Percentiles rank a stretch among this genome's conserved stretches.
Conservation (phyloP, 345 rosid genomes). For the Luvunga scandens region DNA sequence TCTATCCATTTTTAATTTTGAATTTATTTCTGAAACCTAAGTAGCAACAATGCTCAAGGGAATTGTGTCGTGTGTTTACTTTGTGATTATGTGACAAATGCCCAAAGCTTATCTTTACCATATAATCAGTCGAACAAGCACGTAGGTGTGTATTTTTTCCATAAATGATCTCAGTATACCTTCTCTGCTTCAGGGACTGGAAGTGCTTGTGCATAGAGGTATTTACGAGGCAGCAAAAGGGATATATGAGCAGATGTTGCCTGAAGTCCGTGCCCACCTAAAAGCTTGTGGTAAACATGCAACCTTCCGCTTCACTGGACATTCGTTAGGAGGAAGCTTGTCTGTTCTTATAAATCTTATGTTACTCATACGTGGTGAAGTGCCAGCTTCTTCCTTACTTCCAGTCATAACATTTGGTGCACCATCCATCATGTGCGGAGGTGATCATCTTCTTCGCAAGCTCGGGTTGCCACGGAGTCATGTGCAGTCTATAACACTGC, state of each 20-base stretch:
- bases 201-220: slow-evolving; percentile 87
- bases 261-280: slow-evolving; percentile 75
- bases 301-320: slow-evolving; percentile 87
- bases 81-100: background rate
- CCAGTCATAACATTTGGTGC: slow-evolving; percentile 94
- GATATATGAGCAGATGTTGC: slow-evolving; percentile 82
- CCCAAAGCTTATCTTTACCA: background rate
- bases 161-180: background rate
- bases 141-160: background rate
- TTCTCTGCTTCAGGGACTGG: slow-evolving; percentile 53
- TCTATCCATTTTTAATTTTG: too few relatives aligned
- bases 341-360: slow-evolving; percentile 79
- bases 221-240: slow-evolving; percentile 99
- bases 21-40: background rate
- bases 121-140: background rate
- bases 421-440: slow-evolving; percentile 95
- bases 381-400: slow-evolving; percentile 68
- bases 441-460: slow-evolving; percentile 68
- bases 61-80: background rate
- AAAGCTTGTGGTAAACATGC: slow-evolving; percentile 60
- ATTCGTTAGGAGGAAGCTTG: slow-evolving; percentile 97
- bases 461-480: slow-evolving; percentile 79
- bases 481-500: slow-evolving; percentile 75
- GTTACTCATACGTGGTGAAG: slow-evolving; percentile 83
- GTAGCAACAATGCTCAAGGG: background rate